phyloP scores from a whole-genome alignment of 163 green algal species.

The Coccomyxa subellipsoidea region DNA sequence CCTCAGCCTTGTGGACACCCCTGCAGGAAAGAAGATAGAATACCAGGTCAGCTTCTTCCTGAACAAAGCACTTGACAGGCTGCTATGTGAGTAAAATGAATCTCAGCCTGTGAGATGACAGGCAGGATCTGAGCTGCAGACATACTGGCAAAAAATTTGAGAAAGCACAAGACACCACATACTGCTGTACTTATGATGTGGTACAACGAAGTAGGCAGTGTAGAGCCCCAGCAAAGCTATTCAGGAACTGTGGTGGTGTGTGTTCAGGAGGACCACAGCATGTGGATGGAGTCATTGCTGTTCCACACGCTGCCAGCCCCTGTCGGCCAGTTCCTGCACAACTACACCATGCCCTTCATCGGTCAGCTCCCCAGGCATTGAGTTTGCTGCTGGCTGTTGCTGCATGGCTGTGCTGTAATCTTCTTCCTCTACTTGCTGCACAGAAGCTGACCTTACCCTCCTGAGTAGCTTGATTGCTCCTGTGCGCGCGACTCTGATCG shows the following conservation, averaged over 20 bases:
- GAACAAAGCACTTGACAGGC: background rate
- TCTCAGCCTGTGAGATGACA: too few species aligned
- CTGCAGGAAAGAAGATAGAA: background rate
- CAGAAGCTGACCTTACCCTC: too few species aligned
- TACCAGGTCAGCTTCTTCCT: conserved; percentile 5
- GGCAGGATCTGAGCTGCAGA: too few species aligned
- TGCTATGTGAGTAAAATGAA: too few species aligned
- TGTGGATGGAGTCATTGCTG: background rate
- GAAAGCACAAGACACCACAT: too few species aligned
- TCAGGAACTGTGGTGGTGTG: background rate
- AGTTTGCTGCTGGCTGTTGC: background rate
- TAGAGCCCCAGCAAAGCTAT: too few species aligned
- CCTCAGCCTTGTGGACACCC: background rate
- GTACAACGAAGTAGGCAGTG: too few species aligned
- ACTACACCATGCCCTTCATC: background rate
- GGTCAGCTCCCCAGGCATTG: background rate
- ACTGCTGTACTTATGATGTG: too few species aligned
- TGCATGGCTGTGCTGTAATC: background rate
- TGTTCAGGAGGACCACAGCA: conserved; percentile 1
- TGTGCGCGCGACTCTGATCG: background rate
- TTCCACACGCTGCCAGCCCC: background rate
- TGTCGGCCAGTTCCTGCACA: background rate
- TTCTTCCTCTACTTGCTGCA: too few species aligned
- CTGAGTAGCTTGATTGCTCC: too few species aligned
- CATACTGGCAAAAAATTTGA: too few species aligned